Percentiles rank a stretch among this genome's conserved stretches.
These are phyloP conservation scores for Alternaria sp. DNA, from an alignment of 2,329 filamentous ascomycete species.

Conservation along the genomic window DNA sequence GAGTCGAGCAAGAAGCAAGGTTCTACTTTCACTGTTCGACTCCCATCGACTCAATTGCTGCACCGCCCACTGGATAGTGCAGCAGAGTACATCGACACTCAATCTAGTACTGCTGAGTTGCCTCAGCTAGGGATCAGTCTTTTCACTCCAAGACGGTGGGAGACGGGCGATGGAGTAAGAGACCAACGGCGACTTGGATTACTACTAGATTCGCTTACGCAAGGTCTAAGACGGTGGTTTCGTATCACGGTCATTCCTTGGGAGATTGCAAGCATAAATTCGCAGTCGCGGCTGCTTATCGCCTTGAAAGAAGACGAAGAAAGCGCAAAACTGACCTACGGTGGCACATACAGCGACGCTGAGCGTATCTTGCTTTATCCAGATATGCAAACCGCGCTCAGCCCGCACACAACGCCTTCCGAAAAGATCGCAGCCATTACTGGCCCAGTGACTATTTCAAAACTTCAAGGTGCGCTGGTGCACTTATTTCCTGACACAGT, in stretches of 20 bases:
- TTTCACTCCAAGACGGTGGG: constrained; percentile 9
- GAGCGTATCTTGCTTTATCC: constrained; percentile 11
- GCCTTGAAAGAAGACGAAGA: constrained; percentile 8
- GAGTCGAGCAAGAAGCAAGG: constrained; percentile 10
- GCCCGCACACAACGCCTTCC: neutral
- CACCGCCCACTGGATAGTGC: neutral
- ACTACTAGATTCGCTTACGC: constrained; percentile 3
- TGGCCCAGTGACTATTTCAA: constrained; percentile 11
- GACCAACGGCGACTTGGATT: constrained; percentile 1
- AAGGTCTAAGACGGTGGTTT: constrained; percentile 11
- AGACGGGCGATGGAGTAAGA: neutral
- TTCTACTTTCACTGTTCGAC: constrained; percentile 9
- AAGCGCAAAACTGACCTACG: neutral
- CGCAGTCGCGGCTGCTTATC: constrained; percentile 2
- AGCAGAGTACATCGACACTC: neutral
- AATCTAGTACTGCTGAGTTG: neutral
- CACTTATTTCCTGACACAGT: constrained; percentile 6
- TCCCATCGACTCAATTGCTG: constrained; percentile 3
- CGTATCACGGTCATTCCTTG: constrained; percentile 1
- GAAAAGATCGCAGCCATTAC: neutral
- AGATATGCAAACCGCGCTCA: neutral
- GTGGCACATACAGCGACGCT: neutral
- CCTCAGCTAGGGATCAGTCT: constrained; percentile 5
- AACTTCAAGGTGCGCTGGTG: constrained; percentile 5
- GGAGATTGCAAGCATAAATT: constrained; percentile 1